phyloP scores from a whole-genome alignment of 1,139 yeast genomes.

The Zhuliangozyma blackwelliae region DNA sequence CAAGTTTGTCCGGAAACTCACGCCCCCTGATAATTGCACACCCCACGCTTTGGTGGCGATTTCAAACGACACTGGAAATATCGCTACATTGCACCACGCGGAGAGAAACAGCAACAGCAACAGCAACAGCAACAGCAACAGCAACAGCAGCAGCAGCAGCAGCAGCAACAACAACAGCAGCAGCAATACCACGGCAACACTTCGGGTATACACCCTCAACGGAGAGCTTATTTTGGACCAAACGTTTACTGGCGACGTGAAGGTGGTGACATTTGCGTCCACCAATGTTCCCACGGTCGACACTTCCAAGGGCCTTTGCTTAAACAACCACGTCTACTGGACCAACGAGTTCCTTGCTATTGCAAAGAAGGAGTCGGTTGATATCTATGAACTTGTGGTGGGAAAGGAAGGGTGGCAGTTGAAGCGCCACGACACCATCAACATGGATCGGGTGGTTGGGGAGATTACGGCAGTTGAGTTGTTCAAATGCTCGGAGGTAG shows the following conservation, averaged over 20 bases:
- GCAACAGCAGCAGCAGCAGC: background rate
- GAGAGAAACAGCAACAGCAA: too few relatives aligned
- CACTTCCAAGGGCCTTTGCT: conserved; percentile 18
- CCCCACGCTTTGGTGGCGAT: conserved; percentile 34
- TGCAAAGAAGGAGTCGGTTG: conserved; percentile 17
- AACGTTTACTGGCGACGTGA: conserved; percentile 10
- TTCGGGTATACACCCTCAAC: conserved; percentile 49
- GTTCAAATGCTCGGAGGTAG: conserved; percentile 29
- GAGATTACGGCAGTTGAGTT: conserved; percentile 26
- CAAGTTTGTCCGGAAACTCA: conserved; percentile 43
- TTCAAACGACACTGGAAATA: conserved; percentile 53
- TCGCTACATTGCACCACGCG: conserved; percentile 24
- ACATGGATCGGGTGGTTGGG: conserved; percentile 13
- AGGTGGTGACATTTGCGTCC: conserved; percentile 28
- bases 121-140: too few relatives aligned
- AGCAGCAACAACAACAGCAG: background rate
- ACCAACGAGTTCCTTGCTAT: conserved; percentile 31
- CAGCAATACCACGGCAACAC: conserved; percentile 10
- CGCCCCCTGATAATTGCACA: conserved; percentile 8
- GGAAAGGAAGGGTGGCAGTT: conserved; percentile 21
- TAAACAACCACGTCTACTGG: conserved; percentile 36
- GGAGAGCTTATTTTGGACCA: conserved; percentile 39
- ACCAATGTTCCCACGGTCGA: conserved; percentile 26
- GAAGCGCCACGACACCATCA: conserved; percentile 15
- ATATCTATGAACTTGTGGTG: conserved; percentile 25